These are phyloP conservation scores for Beauveria pseudobassiana DNA, from an alignment of 2,329 filamentous ascomycete species.

Conservation along the genomic window DNA sequence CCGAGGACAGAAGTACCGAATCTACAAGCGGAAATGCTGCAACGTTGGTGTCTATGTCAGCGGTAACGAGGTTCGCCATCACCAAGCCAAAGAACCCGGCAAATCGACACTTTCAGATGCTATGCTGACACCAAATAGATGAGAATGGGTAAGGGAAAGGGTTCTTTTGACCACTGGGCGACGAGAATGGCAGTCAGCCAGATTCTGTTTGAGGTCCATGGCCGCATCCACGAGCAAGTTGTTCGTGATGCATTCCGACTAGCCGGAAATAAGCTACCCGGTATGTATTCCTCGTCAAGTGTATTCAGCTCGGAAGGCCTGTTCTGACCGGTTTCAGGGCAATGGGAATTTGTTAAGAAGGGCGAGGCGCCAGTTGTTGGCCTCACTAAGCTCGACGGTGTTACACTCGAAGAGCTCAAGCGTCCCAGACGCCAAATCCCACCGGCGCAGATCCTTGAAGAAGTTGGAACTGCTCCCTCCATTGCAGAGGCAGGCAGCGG, in stretches of 20 bases:
- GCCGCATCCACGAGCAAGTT: slow-evolving; percentile 88
- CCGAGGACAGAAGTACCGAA: slow-evolving; percentile 81
- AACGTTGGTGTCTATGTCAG: slow-evolving; percentile 94
- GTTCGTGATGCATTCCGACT: slow-evolving; percentile 88
- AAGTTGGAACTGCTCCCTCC: slow-evolving; percentile 19
- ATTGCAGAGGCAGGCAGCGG: slow-evolving; percentile 26
- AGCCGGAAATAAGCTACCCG: slow-evolving; percentile 90
- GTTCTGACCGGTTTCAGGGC: slow-evolving; percentile 39
- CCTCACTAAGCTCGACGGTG: slow-evolving; percentile 79
- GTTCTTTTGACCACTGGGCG: slow-evolving; percentile 95
- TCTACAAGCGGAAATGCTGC: slow-evolving; percentile 86
- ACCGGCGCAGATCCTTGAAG: slow-evolving; percentile 30
- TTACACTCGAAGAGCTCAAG: slow-evolving; percentile 79
- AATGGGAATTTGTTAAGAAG: slow-evolving; percentile 91
- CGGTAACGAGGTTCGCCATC: slow-evolving; percentile 73
- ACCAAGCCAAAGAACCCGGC: slow-evolving; percentile 3
- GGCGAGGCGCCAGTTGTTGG: slow-evolving; percentile 86
- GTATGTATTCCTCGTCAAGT: slow-evolving; percentile 39
- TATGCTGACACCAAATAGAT: slow-evolving; percentile 39
- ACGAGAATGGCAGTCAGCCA: slow-evolving; percentile 83
- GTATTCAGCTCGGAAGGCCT: neutral
- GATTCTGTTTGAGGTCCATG: slow-evolving; percentile 87
- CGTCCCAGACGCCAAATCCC: slow-evolving; percentile 64
- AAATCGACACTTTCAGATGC: neutral
- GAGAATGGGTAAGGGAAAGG: slow-evolving; percentile 99